Base-by-base conservation (phyloP, 139 green algal genomes). In the Penium margaritaceum region DNA sequence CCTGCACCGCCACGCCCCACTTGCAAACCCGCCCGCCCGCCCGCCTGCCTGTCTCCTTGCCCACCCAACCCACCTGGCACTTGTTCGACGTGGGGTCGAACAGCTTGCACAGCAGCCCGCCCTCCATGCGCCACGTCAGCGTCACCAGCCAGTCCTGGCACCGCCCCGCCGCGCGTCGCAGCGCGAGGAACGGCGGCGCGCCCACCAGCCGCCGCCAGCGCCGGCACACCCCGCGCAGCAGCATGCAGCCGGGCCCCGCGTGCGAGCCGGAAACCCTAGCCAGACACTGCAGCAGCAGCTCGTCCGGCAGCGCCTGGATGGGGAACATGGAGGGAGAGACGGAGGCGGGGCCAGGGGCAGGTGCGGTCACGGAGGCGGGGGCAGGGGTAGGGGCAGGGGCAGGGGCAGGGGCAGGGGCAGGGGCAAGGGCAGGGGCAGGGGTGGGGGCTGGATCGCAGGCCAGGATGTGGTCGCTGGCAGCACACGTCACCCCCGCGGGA, bases 11-110 rank as follows among this genome's bases (percentile, higher is more conserved):
- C n/a, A n/a, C n/a, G n/a, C n/a, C n/a, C n/a, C n/a, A n/a, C n/a
- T n/a, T n/a, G n/a, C n/a, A n/a, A n/a, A n/a, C n/a, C n/a, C n/a
- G n/a, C n/a, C n/a, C n/a, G n/a, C n/a, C n/a, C n/a, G n/a, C n/a
- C n/a, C n/a, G n/a, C n/a, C n/a, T n/a, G n/a, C n/a, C n/a, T n/a
- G n/a, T n/a, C n/a, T n/a, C n/a, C n/a, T n/a, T n/a, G n/a, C n/a
- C n/a, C n/a, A n/a, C n/a, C n/a, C n/a, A n/a, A 60, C 51, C 17
- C 14, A 64, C 55, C 55, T 64, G 55, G 30, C 55, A 64, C 27
- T 36, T 35, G 7, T 9, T 35, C 24, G 55, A 24, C 2, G 36
- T 12, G 24, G 55, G 30, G 27, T 64, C 55, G 12, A 64, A 64
- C 7, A 64, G 55, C 55, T 64, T 64, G 55, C 27, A 36, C 24